phyloP scores from a whole-genome alignment of 257 asterid genomes.

The Capsicum chinense region DNA sequence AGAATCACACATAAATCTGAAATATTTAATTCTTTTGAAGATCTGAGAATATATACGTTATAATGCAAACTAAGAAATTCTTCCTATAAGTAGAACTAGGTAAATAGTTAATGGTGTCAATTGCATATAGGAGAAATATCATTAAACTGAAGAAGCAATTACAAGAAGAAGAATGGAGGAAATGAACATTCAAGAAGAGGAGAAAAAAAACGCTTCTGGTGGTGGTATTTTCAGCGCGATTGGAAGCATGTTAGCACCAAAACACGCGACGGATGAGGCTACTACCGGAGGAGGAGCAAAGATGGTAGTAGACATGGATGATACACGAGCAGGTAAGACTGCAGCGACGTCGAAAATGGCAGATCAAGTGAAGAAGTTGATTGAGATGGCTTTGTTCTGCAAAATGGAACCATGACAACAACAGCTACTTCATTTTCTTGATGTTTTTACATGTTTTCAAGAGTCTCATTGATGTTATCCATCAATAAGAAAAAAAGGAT shows the following conservation, averaged over 20 bases:
- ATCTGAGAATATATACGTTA: no score
- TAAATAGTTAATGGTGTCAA: background rate
- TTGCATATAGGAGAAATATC: slow-evolving; percentile 48
- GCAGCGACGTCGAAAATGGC: slow-evolving; percentile 44
- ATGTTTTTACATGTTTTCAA: no score
- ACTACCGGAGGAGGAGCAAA: background rate
- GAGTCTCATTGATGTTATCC: no score
- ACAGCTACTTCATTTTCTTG: no score
- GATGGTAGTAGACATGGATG: slow-evolving; percentile 45
- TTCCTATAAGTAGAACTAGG: background rate
- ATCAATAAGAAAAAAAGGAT: no score
- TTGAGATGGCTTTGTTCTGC: no score
- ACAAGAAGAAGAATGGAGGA: slow-evolving; percentile 58
- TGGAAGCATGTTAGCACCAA: slow-evolving; percentile 50
- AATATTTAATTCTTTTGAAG: no score
- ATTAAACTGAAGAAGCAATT: slow-evolving; percentile 54
- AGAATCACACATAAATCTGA: no score
- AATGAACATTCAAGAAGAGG: slow-evolving; percentile 36
- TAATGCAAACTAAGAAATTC: no score
- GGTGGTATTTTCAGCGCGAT: slow-evolving; percentile 50
- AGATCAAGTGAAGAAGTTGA: slow-evolving; percentile 41
- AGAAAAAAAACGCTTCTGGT: background rate
- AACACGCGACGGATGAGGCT: slow-evolving; percentile 32
- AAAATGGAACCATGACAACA: no score
- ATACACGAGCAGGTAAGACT: slow-evolving; percentile 40